Evolutionary conservation across 2,329 filamentous ascomycete genomes (phyloP).

Genomic region (Trichoderma lentiforme): DNA sequence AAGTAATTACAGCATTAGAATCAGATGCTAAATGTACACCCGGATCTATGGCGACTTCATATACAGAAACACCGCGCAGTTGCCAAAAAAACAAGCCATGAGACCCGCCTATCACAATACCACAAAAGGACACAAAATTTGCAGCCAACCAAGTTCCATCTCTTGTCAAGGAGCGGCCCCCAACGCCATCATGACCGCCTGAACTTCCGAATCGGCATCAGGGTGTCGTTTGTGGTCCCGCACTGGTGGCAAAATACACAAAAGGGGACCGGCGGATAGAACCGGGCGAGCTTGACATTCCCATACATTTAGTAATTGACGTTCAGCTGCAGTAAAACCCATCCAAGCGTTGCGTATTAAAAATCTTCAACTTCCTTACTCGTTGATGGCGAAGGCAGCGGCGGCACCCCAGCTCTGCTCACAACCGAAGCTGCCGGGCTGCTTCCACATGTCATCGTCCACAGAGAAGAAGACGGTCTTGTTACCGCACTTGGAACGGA

Average conservation of each 20-base stretch:
- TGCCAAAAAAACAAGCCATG: constrained; percentile 5
- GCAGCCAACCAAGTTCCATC: background rate
- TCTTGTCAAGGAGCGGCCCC: background rate
- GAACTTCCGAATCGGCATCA: constrained; percentile 5
- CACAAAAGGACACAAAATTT: constrained; percentile 6
- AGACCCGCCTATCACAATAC: constrained; percentile 18
- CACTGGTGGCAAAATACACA: background rate
- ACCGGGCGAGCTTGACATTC: constrained; percentile 7
- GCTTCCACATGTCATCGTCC: constrained; percentile 80
- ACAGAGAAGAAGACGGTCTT: constrained; percentile 79
- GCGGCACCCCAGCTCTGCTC: constrained; percentile 77
- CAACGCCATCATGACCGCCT: background rate
- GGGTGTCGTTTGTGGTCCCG: background rate
- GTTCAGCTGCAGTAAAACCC: constrained; percentile 8
- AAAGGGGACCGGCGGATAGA: background rate
- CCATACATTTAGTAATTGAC: constrained; percentile 2
- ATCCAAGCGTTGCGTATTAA: background rate
- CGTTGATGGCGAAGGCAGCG: constrained; percentile 16
- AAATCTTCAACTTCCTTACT: background rate
- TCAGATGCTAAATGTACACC: constrained; percentile 38
- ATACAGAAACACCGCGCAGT: constrained; percentile 24
- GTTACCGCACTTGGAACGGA: constrained; percentile 62
- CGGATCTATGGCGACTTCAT: constrained; percentile 24
- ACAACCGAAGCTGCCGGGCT: constrained; percentile 61
- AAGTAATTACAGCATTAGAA: constrained; percentile 45